Conservation (phyloP, 2,329 filamentous ascomycete genomes). For the Aspergillus persii region DNA sequence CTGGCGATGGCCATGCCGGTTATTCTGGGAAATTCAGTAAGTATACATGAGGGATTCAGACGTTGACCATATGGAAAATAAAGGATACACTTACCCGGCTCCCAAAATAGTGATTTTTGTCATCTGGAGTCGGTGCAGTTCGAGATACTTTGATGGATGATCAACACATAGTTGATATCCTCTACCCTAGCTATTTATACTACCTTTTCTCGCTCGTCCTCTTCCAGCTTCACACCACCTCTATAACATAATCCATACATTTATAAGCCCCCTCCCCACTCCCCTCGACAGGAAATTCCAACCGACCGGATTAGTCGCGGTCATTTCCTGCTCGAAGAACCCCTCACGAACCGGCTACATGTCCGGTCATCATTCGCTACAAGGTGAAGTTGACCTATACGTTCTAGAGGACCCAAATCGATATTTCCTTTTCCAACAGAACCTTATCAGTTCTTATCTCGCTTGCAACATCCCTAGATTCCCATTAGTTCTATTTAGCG, state of each 20-base stretch:
- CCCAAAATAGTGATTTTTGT: constrained; percentile 15
- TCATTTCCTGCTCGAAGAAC: too few species aligned
- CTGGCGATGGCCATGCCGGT: constrained; percentile 11
- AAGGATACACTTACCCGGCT: constrained; percentile 1
- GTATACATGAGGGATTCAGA: neutral
- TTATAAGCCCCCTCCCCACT: neutral
- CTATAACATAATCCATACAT: neutral
- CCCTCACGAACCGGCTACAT: neutral
- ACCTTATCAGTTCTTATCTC: neutral
- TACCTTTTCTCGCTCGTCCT: neutral
- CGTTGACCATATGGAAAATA: too few species aligned
- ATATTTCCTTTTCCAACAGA: too few species aligned
- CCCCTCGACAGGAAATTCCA: neutral
- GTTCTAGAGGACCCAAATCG: neutral
- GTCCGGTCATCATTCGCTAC: neutral
- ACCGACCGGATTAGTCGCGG: neutral
- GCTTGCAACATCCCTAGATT: neutral
- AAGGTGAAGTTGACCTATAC: neutral
- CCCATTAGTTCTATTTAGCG: neutral
- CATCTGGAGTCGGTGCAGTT: neutral
- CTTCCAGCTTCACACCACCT: neutral
- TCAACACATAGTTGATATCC: neutral
- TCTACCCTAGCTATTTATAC: neutral
- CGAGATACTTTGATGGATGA: neutral
- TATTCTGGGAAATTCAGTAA: neutral